Conservation (phyloP, 345 rosid genomes). For the Murraya paniculata region DNA sequence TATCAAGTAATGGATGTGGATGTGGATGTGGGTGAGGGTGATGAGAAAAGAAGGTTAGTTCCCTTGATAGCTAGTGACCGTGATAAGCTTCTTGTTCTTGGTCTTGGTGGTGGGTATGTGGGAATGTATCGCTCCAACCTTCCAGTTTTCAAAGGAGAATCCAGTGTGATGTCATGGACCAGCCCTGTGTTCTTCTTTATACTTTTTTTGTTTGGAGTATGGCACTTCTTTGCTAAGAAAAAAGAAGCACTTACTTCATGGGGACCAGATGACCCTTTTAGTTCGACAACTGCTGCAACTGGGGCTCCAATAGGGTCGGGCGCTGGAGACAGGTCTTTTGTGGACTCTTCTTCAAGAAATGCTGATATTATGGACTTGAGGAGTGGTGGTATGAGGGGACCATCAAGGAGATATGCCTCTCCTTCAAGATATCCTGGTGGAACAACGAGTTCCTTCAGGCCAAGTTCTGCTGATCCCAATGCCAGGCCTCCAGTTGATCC, state of each 20-base stretch:
- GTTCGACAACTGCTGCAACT: conserved; percentile 43
- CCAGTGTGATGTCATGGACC: conserved; percentile 74
- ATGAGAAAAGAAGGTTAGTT: conserved; percentile 18
- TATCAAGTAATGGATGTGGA: conserved; percentile 33
- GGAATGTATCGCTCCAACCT: conserved; percentile 84
- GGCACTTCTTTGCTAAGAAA: conserved; percentile 98
- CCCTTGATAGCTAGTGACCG: conserved; percentile 82
- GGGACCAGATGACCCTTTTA: conserved; percentile 91
- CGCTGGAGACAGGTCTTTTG: conserved; percentile 53
- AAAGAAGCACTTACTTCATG: conserved; percentile 91
- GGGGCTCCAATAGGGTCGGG: conserved; percentile 45
- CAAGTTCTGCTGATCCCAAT: conserved; percentile 46
- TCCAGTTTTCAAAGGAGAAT: conserved; percentile 55
- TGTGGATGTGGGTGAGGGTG: conserved; percentile 14
- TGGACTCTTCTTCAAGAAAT: conserved; percentile 62
- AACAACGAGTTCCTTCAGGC: conserved; percentile 58
- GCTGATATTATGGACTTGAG: conserved; percentile 62
- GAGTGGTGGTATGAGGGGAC: conserved; percentile 41
- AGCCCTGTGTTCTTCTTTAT: conserved; percentile 84
- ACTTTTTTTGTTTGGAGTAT: conserved; percentile 73
- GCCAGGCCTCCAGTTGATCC: conserved; percentile 62
- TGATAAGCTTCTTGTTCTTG: conserved; percentile 71
- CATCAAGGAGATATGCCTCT: conserved; percentile 57
- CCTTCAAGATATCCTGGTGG: conserved; percentile 64
- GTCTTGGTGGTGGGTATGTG: conserved; percentile 78